These are phyloP conservation scores for Backusella morwellensis DNA, from an alignment of 192 early-diverging fungal genomes.

Conservation along the genomic window DNA sequence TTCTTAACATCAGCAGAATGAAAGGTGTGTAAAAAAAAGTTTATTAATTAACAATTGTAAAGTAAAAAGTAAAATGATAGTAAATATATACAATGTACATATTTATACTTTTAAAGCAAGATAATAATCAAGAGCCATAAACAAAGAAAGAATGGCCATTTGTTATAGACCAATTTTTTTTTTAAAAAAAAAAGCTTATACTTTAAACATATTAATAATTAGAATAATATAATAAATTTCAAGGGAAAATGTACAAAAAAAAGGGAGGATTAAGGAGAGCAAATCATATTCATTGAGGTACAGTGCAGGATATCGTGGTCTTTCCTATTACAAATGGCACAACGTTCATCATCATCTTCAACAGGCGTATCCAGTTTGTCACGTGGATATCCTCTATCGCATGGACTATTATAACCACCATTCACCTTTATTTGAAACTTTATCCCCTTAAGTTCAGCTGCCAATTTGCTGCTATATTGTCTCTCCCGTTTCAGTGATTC, in stretches of 20 bases:
- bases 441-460: conserved; percentile 1
- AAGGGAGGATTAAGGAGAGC: not conserved
- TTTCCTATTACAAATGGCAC: conserved; percentile 1
- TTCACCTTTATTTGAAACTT: conserved; percentile 1
- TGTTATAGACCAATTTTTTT: not conserved
- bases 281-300: not conserved
- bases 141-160: not conserved
- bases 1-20: not conserved
- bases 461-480: not conserved
- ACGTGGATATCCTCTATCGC: not conserved
- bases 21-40: not conserved
- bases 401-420: not conserved
- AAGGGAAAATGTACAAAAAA: not conserved
- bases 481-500: conserved; percentile 4
- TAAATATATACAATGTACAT: not conserved
- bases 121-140: not conserved
- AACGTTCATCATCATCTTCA: conserved; percentile 2
- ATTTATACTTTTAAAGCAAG: not conserved
- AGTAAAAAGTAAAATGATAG: too few species aligned
- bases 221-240: not conserved
- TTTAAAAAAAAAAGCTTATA: not conserved
- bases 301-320: conserved; percentile 3
- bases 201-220: not conserved
- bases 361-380: not conserved
- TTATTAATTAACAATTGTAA: not conserved